phyloP scores from a whole-genome alignment of 2,329 filamentous ascomycete species.

The Neonectria magnoliae region DNA sequence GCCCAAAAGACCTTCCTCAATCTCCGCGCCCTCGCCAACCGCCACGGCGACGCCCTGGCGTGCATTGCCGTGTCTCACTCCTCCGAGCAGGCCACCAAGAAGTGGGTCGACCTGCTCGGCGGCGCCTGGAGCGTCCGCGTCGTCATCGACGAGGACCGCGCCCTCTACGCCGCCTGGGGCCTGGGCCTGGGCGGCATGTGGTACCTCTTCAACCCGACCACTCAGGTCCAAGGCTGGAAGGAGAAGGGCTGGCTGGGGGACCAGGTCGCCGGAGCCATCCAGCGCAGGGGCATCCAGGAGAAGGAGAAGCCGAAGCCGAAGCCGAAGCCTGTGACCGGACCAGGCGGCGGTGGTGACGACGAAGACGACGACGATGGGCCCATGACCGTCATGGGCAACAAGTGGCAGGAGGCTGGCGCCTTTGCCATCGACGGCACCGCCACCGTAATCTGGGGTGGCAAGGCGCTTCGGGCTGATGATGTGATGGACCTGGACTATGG shows the following conservation, averaged over 20 bases:
- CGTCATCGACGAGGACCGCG: conserved; percentile 65
- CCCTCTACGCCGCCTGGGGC: conserved; percentile 69
- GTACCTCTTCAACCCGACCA: conserved; percentile 64
- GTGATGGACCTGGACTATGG: conserved; percentile 64
- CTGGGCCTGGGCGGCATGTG: conserved; percentile 61
- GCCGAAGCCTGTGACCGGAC: conserved; percentile 18
- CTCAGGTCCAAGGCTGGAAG: conserved; percentile 62
- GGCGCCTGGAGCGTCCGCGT: conserved; percentile 66
- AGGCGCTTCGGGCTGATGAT: conserved; percentile 60
- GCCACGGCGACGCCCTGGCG: conserved; percentile 57
- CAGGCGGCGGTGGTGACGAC: conserved; percentile 12
- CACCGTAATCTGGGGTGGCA: conserved; percentile 61
- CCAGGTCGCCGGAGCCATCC: conserved; percentile 59
- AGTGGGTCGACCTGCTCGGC: conserved; percentile 67
- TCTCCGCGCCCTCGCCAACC: conserved; percentile 64
- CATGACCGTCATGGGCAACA: conserved; percentile 61
- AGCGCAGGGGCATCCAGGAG: conserved; percentile 44
- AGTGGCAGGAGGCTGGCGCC: conserved; percentile 65
- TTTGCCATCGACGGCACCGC: conserved; percentile 62
- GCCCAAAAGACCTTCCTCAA: conserved; percentile 67
- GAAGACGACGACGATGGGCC: conserved; percentile 49
- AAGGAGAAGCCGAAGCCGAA: conserved; percentile 15
- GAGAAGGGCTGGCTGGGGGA: conserved; percentile 65
- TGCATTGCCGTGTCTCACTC: conserved; percentile 71
- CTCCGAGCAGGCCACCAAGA: conserved; percentile 63